Conservation (phyloP, 441 rosid species). For the Corymbia calophylla region DNA sequence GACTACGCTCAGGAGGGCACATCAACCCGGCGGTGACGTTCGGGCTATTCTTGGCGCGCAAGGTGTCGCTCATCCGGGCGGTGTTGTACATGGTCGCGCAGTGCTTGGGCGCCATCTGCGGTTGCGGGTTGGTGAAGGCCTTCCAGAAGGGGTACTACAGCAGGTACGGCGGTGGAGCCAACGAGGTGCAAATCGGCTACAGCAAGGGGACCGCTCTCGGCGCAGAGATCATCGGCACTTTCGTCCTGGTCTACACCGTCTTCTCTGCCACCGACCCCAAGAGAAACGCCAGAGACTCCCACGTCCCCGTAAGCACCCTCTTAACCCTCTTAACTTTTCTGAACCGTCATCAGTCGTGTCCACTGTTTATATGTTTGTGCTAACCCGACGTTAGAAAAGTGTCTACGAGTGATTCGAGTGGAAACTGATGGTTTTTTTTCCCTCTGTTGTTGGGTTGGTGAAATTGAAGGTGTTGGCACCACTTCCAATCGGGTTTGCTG, state of each 20-base stretch:
- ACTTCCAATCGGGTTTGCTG: constrained; percentile 83
- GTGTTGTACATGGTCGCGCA: constrained; percentile 46
- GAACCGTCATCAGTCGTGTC: not conserved
- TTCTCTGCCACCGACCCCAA: not conserved
- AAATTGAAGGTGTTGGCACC: constrained; percentile 57
- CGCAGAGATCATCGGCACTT: not conserved
- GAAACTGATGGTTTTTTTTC: not conserved
- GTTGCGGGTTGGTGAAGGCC: constrained; percentile 47
- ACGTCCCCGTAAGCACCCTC: not conserved
- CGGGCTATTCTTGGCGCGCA: constrained; percentile 34
- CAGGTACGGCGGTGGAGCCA: not conserved
- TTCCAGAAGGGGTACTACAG: constrained; percentile 30
- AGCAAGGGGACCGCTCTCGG: not conserved
- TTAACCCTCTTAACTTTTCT: not conserved
- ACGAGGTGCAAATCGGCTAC: not conserved
- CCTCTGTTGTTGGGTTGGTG: not conserved
- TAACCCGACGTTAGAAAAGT: not conserved
- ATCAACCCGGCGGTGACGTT: constrained; percentile 14
- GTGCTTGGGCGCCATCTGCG: constrained; percentile 52
- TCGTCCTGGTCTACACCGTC: not conserved
- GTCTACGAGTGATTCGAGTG: not conserved
- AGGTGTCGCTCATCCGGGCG: constrained; percentile 38
- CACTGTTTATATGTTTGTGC: not conserved
- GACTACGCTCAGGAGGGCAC: constrained; percentile 1
- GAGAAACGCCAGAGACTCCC: not conserved